A percentile compares a stretch with the other conserved stretches of the same genome.
phyloP scores from a whole-genome alignment of 495 filamentous ascomycete species.

The Penicillium waksmanii region DNA sequence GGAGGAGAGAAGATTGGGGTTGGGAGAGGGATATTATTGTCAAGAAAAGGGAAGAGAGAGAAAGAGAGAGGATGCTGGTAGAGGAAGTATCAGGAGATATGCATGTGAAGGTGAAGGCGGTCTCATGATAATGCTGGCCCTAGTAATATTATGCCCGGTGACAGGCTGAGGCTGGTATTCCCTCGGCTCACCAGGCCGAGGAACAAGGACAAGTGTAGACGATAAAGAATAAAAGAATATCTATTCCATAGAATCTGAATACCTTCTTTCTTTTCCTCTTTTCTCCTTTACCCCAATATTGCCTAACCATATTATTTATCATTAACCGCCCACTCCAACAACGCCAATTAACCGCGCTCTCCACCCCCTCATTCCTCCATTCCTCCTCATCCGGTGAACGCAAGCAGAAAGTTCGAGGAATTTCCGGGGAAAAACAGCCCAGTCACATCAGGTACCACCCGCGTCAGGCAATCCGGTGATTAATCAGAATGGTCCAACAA shows the following conservation, averaged over 20 bases:
- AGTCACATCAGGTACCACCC: background rate
- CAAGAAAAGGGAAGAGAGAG: background rate
- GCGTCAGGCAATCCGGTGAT: conserved; percentile 5
- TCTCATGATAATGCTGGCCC: background rate
- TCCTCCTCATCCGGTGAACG: conserved; percentile 34
- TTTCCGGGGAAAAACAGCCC: conserved; percentile 27
- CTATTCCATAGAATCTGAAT: background rate
- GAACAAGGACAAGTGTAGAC: background rate
- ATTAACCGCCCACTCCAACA: background rate
- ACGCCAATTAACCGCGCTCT: background rate
- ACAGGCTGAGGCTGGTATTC: background rate
- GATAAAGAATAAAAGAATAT: background rate
- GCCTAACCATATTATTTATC: background rate
- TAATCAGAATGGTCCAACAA: conserved; percentile 15
- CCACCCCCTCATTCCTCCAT: conserved; percentile 30
- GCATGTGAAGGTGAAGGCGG: background rate
- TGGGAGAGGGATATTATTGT: background rate
- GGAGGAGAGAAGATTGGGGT: background rate
- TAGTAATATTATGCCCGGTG: background rate
- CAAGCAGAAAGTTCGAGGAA: conserved; percentile 34
- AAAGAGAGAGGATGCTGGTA: background rate
- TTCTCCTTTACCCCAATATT: background rate
- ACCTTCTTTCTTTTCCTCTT: background rate
- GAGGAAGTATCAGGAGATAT: background rate
- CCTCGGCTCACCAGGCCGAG: conserved; percentile 4